A percentile compares a stretch with the other conserved stretches of the same genome.
Conservation (phyloP, 1,284 basidiomycete species). For the Athelia sp. region DNA sequence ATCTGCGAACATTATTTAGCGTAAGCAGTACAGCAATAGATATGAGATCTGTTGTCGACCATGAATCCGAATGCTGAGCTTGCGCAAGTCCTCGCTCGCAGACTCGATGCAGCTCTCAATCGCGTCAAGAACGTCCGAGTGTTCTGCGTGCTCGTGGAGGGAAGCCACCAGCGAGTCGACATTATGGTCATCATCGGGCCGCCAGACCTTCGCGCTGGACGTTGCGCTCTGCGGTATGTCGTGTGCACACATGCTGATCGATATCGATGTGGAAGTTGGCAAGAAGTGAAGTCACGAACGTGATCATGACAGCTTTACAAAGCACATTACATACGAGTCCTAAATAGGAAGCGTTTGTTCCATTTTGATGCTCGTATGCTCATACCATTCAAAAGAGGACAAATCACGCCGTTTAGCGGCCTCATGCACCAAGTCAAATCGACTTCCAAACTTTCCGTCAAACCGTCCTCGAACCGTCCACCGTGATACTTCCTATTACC, state of each 20-base stretch:
- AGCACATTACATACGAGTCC: too few species aligned
- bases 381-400: too few species aligned
- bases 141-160: background rate
- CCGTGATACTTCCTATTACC: too few species aligned
- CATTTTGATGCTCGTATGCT: too few species aligned
- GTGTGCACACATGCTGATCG: background rate
- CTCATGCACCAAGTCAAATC: too few species aligned
- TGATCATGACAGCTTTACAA: too few species aligned
- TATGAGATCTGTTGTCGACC: slow-evolving; percentile 27
- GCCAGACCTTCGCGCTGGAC: background rate
- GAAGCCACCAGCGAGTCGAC: background rate
- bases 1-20: slow-evolving; percentile 26
- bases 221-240: background rate
- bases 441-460: too few species aligned
- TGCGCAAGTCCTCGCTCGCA: slow-evolving; percentile 49
- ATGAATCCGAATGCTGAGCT: slow-evolving; percentile 68
- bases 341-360: too few species aligned
- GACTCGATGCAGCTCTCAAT: slow-evolving; percentile 53
- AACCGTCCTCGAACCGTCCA: too few species aligned
- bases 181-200: background rate
- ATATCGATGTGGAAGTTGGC: too few species aligned
- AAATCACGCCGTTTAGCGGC: too few species aligned
- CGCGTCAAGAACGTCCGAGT: slow-evolving; percentile 38
- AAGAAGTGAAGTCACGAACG: too few species aligned
- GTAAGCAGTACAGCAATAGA: background rate